phyloP scores from a whole-genome alignment of 2,329 filamentous ascomycete genomes.

The Colletotrichum tropicale region DNA sequence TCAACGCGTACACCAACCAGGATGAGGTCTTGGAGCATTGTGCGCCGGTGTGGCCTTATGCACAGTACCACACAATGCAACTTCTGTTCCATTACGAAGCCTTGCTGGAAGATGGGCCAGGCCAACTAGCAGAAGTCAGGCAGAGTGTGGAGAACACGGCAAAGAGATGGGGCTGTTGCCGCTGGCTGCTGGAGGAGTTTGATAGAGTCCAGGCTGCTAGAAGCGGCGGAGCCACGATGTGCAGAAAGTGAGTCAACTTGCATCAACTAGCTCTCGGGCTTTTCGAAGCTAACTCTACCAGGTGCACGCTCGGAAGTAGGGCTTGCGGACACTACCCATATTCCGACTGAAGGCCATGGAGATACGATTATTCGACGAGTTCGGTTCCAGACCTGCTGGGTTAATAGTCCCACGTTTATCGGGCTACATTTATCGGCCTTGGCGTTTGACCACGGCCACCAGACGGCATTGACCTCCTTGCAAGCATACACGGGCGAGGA shows the following conservation, averaged over 20 bases:
- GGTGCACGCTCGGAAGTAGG: conserved; percentile 10
- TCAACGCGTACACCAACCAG: conserved; percentile 33
- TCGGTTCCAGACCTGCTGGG: background rate
- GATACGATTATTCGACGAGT: background rate
- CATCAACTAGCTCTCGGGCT: background rate
- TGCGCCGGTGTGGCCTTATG: conserved; percentile 37
- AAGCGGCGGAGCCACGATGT: conserved; percentile 1
- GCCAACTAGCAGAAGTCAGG: conserved; percentile 36
- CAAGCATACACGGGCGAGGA: background rate
- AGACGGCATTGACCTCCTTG: background rate
- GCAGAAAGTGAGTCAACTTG: background rate
- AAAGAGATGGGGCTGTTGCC: conserved; percentile 37
- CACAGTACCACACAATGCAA: conserved; percentile 37
- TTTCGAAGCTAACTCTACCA: background rate
- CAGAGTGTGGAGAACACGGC: conserved; percentile 37
- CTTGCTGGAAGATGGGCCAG: conserved; percentile 34
- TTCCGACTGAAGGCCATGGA: background rate
- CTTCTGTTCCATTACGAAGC: conserved; percentile 36
- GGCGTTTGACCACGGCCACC: background rate
- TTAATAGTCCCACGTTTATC: background rate
- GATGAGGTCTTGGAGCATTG: conserved; percentile 35
- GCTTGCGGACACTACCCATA: conserved; percentile 8
- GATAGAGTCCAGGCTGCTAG: conserved; percentile 8
- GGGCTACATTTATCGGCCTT: background rate
- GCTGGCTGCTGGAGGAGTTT: conserved; percentile 16